Base-by-base conservation (phyloP, 345 rosid genomes). In the Euphorbia pulcherrima region DNA sequence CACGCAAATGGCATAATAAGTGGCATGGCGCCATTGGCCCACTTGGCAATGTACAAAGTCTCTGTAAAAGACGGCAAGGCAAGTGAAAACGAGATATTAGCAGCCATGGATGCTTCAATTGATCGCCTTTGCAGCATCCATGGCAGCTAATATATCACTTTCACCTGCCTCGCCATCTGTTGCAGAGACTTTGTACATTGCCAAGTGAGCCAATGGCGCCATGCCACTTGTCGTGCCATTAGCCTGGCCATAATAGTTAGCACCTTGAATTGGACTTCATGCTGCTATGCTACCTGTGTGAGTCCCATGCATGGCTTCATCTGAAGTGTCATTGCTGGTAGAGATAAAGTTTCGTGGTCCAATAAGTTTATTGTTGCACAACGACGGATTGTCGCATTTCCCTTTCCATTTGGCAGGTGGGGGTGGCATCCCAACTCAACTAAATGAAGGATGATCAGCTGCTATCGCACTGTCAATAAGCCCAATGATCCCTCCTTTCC, bases 131-230 rank as follows among this genome's bases (percentile, higher is more conserved):
- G 89, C 88, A 21, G 81, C 68, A 66, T 85, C 96, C 17, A 87
- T 81, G 12, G 85, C 92, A 69, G 86, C 86, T 9, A 87, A 35
- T 21, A 89, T 62, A 68, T 84, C 90, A 9, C 87, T 86, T 46
- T 84, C 96, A 39, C 48, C 48, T 0, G 64, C n/a, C 81, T 80
- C 21, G 23, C 74, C 26, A 9, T 1, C 14, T 29, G 39, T 69
- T 81, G 83, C 81, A 58, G 90, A 89, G 51, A 79, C 90, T 78
- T 84, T 83, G 71, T 89, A 89, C 57, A 86, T 44, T 39, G 92
- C 90, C 59, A 89, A 0, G 69, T 83, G 53, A n/a, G 89, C 92
- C 2, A 44, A 60, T 0, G 96, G 84, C 11, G 74, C 68, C 17
- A 53, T 54, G 44, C 74, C 74, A 35, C 37, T 27, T 0, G 92